Evolutionary conservation across 1,139 yeast genomes (phyloP), one percentile per base, ranked within the genome.

Genomic region (Citeromyces hawaiiensis): DNA sequence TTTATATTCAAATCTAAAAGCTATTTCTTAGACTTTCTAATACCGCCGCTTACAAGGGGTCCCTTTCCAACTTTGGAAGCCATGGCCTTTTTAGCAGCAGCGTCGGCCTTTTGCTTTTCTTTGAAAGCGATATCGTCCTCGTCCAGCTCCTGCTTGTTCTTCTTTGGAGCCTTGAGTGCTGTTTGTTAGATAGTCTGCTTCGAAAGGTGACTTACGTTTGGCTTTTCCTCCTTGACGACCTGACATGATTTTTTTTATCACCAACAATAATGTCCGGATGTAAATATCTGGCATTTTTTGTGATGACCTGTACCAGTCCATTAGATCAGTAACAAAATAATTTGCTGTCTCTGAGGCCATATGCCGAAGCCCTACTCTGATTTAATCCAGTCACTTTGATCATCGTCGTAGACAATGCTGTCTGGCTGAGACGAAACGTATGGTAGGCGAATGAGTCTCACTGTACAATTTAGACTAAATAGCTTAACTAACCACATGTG

Each of bases 91-190:
- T 78, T 79, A 35, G 96, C 95, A 56, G 82, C 85, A 50, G 91
- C 95, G 48, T 85, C 96, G 42, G 94, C 96, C 64, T 80, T 85
- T 66, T 85, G 94, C 70, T 86, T 88, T 55, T 83, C 91, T 68
- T 86, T 85, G 73, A 78, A 87, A 4, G 96, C 96, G 29, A 69
- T 44, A 49, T 87, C 96, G 43, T 87, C 96, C 5, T 88, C 96
- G 56, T 86, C 95, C 34, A 70, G 63, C 21, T 76, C 81, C 42
- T 78, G 85, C 45, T 65, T 68, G 52, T 73, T 72, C 71, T 85
- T 85, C 71, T 79, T 77, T 50, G 83, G 80, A 47, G 74, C 74
- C 68, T 74, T 74, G 48, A 74, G 66, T 43, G 81, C 57, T 52
- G 35, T 10, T 17, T 11, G 30, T 18, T 21, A 18, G 13, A 23